Base-by-base conservation (phyloP, 495 filamentous ascomycete genomes). In the Neurospora africana region DNA sequence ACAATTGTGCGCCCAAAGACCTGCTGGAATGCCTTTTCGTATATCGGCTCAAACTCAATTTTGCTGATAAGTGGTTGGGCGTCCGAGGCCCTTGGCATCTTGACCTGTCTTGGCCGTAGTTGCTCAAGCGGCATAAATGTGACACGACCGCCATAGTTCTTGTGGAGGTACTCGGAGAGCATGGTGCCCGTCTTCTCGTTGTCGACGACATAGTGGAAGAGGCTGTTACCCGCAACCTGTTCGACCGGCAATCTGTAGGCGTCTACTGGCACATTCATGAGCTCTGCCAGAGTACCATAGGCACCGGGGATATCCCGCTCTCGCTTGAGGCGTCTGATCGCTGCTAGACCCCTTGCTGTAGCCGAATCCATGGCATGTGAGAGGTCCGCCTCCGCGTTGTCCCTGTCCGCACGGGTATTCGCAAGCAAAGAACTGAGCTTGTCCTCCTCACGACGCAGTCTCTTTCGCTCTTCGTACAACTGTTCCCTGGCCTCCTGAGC, bases 131-230 rank as follows among this genome's bases (percentile, higher is more conserved):
- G 95, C 89, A 99, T 93, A 75, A 97, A 98, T 2, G 96, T 98
- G 36, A 98, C 86, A 76, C 95, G 89, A n/a, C 95, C 95, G 21
- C 91, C 88, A 71, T 88, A 90, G 71, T 90, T 88, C 70, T 91
- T 92, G 77, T 93, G 89, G 27, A 99, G 84, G 17, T 91, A 86
- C 75, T 95, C 91, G 17, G 94, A 85, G 19, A 97, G 89, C 70
- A 87, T 87, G 1, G 93, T 92, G 0, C 93, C 93, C 3, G 95
- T 98, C 43, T 91, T 88, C 70, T 94, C 94, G 44, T 90, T 97
- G 79, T 99, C 95, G 65, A 97, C 94, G 33, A 99, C 93, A 75
- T 97, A 96, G 81, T 99, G 93, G 82, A 99, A 99, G 9, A 99
- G 84, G 79, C 93, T 96, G 73, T 91, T 90, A 7, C 95, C 96